Percentiles rank a stretch among this genome's conserved stretches.
phyloP scores from a whole-genome alignment of 225 moss, liverwort and hornwort genomes.

The Antitrichia curtipendula region DNA sequence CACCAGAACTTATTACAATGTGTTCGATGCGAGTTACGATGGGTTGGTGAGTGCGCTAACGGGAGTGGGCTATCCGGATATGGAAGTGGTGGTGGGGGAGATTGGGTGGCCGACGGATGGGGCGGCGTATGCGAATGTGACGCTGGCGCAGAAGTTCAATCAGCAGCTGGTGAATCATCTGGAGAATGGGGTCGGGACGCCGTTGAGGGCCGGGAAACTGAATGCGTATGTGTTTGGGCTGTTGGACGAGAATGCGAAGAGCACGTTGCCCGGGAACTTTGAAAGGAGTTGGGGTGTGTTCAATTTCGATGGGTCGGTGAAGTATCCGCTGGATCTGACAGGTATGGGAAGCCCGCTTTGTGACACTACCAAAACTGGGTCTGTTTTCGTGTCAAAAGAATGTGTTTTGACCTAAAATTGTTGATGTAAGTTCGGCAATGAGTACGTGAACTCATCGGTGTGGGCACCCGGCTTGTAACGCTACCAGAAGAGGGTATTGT shows the following conservation, averaged over 20 bases:
- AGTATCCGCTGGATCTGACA: constrained; percentile 60
- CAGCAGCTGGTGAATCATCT: constrained; percentile 57
- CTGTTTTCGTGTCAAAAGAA: not conserved
- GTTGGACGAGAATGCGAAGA: constrained; percentile 78
- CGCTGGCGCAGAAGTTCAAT: constrained; percentile 52
- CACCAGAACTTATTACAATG: constrained; percentile 24
- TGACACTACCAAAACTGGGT: not conserved
- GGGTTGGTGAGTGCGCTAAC: constrained; percentile 46
- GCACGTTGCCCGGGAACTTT: constrained; percentile 53
- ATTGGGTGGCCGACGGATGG: constrained; percentile 94
- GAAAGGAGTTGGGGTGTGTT: constrained; percentile 89
- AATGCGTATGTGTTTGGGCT: constrained; percentile 60
- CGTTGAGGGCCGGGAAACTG: constrained; percentile 45
- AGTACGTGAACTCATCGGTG: not conserved
- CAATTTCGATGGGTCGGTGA: constrained; percentile 57
- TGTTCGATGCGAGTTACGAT: constrained; percentile 78
- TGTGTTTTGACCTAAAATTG: not conserved
- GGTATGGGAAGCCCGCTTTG: not conserved
- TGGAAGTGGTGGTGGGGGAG: constrained; percentile 60
- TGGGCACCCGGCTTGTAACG: not conserved
- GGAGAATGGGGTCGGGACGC: constrained; percentile 40
- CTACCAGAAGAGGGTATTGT: too few species aligned
- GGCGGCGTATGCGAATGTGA: constrained; percentile 16
- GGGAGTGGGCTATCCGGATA: constrained; percentile 25
- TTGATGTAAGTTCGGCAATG: not conserved